Conservation (phyloP, 2,329 filamentous ascomycete genomes). For the Pseudogymnoascus sp. region DNA sequence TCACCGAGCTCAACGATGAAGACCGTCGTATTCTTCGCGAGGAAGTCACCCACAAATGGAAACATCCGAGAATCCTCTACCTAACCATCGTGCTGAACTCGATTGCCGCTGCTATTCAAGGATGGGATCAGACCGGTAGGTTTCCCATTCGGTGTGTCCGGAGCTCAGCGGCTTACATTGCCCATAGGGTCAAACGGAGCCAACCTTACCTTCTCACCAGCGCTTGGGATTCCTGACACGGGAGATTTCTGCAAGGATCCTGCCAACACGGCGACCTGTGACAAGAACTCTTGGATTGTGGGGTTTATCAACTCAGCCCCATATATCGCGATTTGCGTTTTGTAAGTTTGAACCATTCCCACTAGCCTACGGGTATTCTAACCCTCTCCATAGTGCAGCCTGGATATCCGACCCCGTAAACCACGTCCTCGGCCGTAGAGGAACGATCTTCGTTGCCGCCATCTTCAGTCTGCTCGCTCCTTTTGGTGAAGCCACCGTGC, state of each 20-base stretch:
- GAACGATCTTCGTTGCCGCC: conserved; percentile 69
- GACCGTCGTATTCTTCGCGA: conserved; percentile 32
- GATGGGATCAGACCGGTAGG: conserved; percentile 38
- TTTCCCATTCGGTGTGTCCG: conserved; percentile 23
- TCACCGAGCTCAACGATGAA: conserved; percentile 27
- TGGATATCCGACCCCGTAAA: conserved; percentile 63
- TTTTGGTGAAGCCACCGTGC: conserved; percentile 51
- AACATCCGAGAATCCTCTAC: conserved; percentile 53
- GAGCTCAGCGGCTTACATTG: conserved; percentile 47
- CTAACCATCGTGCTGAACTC: conserved; percentile 62
- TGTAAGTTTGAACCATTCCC: conserved; percentile 13
- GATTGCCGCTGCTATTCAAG: conserved; percentile 58
- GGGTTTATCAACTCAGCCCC: conserved; percentile 51
- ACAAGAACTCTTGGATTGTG: conserved; percentile 40
- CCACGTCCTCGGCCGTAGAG: conserved; percentile 55
- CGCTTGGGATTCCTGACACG: conserved; percentile 30
- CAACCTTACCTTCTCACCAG: conserved; percentile 33
- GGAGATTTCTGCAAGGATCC: conserved; percentile 1
- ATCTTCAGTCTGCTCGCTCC: conserved; percentile 47
- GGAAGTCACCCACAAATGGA: conserved; percentile 62
- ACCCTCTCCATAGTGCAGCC: conserved; percentile 43
- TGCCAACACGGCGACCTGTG: conserved; percentile 10
- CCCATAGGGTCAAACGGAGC: conserved; percentile 39
- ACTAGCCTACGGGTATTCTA: conserved; percentile 23
- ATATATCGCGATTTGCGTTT: conserved; percentile 42